phyloP scores from a whole-genome alignment of 768 basidiomycete species.

The Boletellus ananas region DNA sequence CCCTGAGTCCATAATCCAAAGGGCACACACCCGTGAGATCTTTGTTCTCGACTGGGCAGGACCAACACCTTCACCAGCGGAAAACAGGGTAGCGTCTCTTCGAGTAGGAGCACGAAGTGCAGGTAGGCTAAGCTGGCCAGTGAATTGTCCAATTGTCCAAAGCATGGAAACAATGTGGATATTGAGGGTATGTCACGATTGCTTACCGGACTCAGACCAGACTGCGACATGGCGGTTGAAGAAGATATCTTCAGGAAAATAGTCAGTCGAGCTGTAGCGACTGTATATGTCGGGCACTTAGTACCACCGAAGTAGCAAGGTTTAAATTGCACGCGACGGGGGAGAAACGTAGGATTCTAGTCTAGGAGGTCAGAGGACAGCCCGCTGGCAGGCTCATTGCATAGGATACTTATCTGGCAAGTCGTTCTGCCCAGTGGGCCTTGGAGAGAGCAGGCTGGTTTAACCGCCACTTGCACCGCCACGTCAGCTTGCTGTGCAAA shows the following conservation, averaged over 20 bases:
- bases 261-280: too few relatives aligned
- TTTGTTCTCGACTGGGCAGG: constrained; percentile 72
- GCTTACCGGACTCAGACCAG: constrained; percentile 30
- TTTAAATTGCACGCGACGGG: constrained; percentile 55
- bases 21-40: constrained; percentile 23
- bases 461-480: too few relatives aligned
- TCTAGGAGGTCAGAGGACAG: constrained; percentile 44
- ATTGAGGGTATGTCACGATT: constrained; percentile 48
- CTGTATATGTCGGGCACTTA: constrained; percentile 66
- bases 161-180: constrained; percentile 66
- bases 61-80: constrained; percentile 43
- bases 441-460: too few relatives aligned
- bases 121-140: constrained; percentile 56
- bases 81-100: constrained; percentile 55
- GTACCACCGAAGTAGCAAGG: constrained; percentile 50
- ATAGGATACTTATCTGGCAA: constrained; percentile 68
- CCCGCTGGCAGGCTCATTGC: constrained; percentile 37
- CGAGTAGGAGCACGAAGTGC: constrained; percentile 67
- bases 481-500: too few relatives aligned
- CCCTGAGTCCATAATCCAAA: constrained; percentile 23
- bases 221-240: constrained; percentile 70
- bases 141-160: constrained; percentile 84
- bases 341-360: constrained; percentile 45
- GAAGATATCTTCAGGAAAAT: constrained; percentile 37
- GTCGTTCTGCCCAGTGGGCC: constrained; percentile 42